A percentile compares a stretch with the other conserved stretches of the same genome.
Evolutionary conservation across 768 basidiomycete genomes (phyloP).

Genomic region (Coprinopsis sp.): DNA sequence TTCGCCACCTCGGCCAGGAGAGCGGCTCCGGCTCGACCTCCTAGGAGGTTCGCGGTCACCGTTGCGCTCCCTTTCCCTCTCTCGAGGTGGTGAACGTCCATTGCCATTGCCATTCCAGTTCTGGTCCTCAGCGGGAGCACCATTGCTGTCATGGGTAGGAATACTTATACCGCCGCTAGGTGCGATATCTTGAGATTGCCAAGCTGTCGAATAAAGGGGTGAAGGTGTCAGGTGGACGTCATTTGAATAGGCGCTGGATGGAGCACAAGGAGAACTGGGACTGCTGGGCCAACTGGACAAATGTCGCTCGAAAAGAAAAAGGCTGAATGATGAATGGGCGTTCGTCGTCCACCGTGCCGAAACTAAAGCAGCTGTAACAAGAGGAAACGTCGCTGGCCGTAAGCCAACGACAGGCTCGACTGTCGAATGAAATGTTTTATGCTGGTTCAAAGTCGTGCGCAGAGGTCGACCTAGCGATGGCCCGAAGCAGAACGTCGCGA

Average conservation of each 20-base stretch:
- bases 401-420: conserved; percentile 35
- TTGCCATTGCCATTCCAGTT: conserved; percentile 43
- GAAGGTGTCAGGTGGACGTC: conserved; percentile 36
- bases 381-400: conserved; percentile 34
- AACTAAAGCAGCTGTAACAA: conserved; percentile 1
- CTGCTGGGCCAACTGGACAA: no score
- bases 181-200: conserved; percentile 81
- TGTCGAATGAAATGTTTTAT: conserved; percentile 23
- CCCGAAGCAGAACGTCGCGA: conserved; percentile 36
- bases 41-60: conserved; percentile 49
- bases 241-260: conserved; percentile 9
- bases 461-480: conserved; percentile 25
- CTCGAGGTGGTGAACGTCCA: conserved; percentile 37
- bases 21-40: conserved; percentile 75
- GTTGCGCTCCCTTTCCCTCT: conserved; percentile 24
- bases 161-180: conserved; percentile 67
- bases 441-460: conserved; percentile 20
- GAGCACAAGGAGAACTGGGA: background rate
- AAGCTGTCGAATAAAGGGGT: conserved; percentile 53
- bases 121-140: conserved; percentile 25
- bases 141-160: conserved; percentile 31
- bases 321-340: conserved; percentile 1
- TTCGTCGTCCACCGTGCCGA: conserved; percentile 5
- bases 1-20: conserved; percentile 50
- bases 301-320: background rate